Evolutionary conservation across 2,329 filamentous ascomycete genomes (phyloP).

Genomic region (Sporothrix luriei): DNA sequence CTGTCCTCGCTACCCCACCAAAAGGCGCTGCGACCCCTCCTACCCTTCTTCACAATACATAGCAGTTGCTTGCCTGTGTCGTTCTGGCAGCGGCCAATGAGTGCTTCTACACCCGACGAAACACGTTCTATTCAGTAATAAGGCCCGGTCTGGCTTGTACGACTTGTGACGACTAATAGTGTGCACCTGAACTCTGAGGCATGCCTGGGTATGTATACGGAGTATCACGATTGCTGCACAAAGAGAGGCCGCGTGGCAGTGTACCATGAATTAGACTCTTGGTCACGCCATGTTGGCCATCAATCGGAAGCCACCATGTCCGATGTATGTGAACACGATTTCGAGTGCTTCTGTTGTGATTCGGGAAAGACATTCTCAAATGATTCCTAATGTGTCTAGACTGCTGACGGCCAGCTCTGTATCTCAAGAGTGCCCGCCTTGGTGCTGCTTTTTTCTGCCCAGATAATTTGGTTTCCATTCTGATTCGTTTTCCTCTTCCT

Average conservation of each 20-base stretch:
- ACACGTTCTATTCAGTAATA: not conserved
- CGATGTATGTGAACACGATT: too few relatives aligned
- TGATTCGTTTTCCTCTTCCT: not conserved
- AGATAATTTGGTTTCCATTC: slow-evolving; percentile 8
- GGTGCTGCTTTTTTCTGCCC: not conserved
- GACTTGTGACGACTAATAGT: not conserved
- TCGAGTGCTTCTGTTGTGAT: not conserved
- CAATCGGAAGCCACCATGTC: too few relatives aligned
- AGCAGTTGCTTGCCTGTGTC: not conserved
- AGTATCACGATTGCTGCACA: not conserved
- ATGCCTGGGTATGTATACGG: not conserved
- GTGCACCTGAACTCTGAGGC: not conserved
- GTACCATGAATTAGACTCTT: not conserved
- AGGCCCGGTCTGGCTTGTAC: not conserved
- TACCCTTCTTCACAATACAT: not conserved
- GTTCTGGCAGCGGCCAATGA: not conserved
- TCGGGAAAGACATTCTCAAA: not conserved
- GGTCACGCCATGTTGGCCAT: not conserved
- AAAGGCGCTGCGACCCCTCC: slow-evolving; percentile 12
- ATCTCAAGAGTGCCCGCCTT: not conserved
- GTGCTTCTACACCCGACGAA: not conserved
- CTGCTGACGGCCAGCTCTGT: not conserved
- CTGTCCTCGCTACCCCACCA: slow-evolving; percentile 5
- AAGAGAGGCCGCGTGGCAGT: too few relatives aligned
- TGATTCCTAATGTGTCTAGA: slow-evolving; percentile 1